phyloP scores from a whole-genome alignment of 2,329 filamentous ascomycete genomes.

The Byssoonygena ceratinophila region DNA sequence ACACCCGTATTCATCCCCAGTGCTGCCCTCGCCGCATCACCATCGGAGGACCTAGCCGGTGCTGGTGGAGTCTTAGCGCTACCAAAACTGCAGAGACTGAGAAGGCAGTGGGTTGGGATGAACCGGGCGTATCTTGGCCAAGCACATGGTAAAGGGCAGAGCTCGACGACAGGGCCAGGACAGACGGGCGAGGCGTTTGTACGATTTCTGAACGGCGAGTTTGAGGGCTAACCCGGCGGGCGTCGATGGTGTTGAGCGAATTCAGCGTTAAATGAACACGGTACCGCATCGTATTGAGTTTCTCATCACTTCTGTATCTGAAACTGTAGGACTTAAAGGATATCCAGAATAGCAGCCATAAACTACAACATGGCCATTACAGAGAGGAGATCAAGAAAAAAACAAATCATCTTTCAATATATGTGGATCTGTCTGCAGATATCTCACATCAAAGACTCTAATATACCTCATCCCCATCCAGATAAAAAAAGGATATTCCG shows the following conservation, averaged over 20 bases:
- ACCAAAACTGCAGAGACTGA: conserved; percentile 35
- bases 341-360: no score
- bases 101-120: conserved; percentile 39
- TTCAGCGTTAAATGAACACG: no score
- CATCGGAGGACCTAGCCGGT: conserved; percentile 36
- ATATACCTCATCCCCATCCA: background rate
- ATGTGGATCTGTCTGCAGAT: no score
- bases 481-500: background rate
- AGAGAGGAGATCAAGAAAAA: no score
- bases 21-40: conserved; percentile 28
- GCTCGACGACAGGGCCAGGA: conserved; percentile 25
- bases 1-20: conserved; percentile 30
- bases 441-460: background rate
- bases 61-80: conserved; percentile 33
- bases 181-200: conserved; percentile 38
- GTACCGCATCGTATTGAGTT: no score
- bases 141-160: conserved; percentile 28
- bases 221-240: conserved; percentile 22
- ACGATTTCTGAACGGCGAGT: conserved; percentile 37
- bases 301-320: no score
- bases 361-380: no score
- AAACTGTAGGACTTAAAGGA: no score
- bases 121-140: conserved; percentile 33
- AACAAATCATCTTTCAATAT: no score
- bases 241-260: background rate